Evolutionary conservation across 2,329 filamentous ascomycete species (phyloP).

Genomic region (Aurifilum marmelostoma): DNA sequence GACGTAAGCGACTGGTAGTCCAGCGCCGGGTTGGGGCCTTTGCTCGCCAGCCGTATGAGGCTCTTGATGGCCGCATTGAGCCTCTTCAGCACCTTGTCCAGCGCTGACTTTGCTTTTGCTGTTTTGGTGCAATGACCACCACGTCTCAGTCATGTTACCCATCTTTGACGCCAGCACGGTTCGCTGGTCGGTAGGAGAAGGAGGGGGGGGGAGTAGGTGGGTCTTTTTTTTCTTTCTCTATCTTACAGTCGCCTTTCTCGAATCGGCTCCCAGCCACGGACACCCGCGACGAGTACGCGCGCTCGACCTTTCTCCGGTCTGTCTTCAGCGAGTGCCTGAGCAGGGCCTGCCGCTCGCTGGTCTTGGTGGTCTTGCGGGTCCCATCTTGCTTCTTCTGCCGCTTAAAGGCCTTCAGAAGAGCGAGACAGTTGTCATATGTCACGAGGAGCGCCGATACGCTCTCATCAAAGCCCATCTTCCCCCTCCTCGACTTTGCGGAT

Average conservation of each 20-base stretch:
- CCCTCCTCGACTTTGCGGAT: neutral
- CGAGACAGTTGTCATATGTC: conserved; percentile 51
- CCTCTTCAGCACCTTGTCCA: conserved; percentile 47
- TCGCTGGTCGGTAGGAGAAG: neutral
- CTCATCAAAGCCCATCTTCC: conserved; percentile 46
- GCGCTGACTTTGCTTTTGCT: conserved; percentile 37
- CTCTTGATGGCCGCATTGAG: conserved; percentile 47
- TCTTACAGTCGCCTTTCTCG: conserved; percentile 54
- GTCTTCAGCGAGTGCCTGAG: conserved; percentile 44
- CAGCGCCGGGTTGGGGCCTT: conserved; percentile 39
- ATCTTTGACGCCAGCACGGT: neutral
- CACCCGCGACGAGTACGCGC: conserved; percentile 47
- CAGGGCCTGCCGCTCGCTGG: conserved; percentile 34
- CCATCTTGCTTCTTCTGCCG: conserved; percentile 26
- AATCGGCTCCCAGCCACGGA: conserved; percentile 47
- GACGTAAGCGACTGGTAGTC: conserved; percentile 52
- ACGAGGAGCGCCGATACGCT: conserved; percentile 50
- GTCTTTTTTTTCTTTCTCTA: no score
- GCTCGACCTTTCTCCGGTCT: conserved; percentile 46
- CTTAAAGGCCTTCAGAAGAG: conserved; percentile 44
- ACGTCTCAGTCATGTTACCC: neutral
- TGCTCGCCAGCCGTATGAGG: conserved; percentile 42
- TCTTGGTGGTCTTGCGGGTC: conserved; percentile 28
- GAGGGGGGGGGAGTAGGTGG: neutral
- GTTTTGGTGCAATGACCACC: conserved; percentile 28